Base-by-base conservation (phyloP, 352 stramenopile species). In the Phytophthora citricola region DNA sequence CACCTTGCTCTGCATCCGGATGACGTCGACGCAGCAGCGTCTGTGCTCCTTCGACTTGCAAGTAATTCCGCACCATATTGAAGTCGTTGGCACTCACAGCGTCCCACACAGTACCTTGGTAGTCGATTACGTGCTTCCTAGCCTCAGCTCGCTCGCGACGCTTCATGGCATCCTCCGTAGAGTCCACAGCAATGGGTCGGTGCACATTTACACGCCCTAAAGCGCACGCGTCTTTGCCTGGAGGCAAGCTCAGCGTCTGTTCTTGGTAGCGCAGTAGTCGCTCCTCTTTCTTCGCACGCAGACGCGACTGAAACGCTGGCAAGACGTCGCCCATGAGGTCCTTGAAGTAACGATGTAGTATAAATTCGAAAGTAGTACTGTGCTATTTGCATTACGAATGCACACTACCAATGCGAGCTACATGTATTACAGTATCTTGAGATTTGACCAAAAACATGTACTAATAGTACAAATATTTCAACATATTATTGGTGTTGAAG, bases 281-380 rank as follows among this genome's bases (percentile, higher is more conserved):
- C 45, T 91, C 77, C 17, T 89, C 79, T 8, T 80, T 75, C 54
- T 93, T 93, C 8, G 85, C 81, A 17, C 78, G 80, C 6, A 91
- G 56, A 6, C 71, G 72, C 1, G 85, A 91, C 38, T 87, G 80
- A 38, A 83, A 85, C 8, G 59, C 53, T 4, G 54, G 55, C 9
- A 44, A 38, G 2, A 17, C 29, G 15, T 63, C 54, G 6, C 17
- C 46, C 31, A 36, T 36, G 24, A 26, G 24, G 2, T 26, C 24
- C 24, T 26, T 26, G 24, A 26, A 26, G 24, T 26, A 26, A 26
- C 24, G 24, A 26, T 26, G 24, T 20, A 20, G 17, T 20, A 20
- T 20, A 20, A 20, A 20, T 20, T 20, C 17, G 17, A 20, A 20
- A 20, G 17, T 20, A 20, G 17, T 20, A 20, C 17, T 20, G 17